Evolutionary conservation across 2,329 filamentous ascomycete genomes (phyloP), one percentile per base, ranked within the genome.

Genomic region (Pezicula rhizophila): DNA sequence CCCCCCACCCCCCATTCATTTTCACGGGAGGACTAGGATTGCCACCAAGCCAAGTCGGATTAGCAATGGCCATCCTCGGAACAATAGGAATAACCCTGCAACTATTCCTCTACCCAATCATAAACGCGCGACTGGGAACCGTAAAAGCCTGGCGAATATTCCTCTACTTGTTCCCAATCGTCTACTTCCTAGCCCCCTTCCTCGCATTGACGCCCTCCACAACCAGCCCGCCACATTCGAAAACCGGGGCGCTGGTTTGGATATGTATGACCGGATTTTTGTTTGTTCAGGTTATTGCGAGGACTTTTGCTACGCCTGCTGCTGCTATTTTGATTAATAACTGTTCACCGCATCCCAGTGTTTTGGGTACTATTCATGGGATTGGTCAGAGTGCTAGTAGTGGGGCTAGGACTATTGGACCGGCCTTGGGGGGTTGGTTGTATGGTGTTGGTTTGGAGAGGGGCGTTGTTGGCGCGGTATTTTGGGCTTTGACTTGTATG

Each of bases 1-100:
- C 45, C 0, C 61, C 56, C 8, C 56, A 58, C 38, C 58, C 47
- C n/a, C 62, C 61, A 12, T 46, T 64, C 10, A 67, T 76, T 0
- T 60, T 78, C 2, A 81, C 88, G 5, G 87, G 88, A 25, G 89
- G 89, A 2, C 73, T 93, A 0, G 86, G 86, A n/a, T 76, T 93
- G 46, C 78, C 79, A 0, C 82, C 87, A 0, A 75, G 78, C 1
- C 77, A 79, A 2, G 85, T 93, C 28, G 88, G 88, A n/a, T 69
- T 87, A 39, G 85, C 86, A 4, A 89, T 91, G 70, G 82, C 87
- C 2, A 82, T 87, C 45, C 76, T 93, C 14, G 89, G 88, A 8
- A 68, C 79, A 43, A 81, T 92, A 39, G 89, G 89, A n/a, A 84
- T 93, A 34, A 69, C 74, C 0, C 71, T 93, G 41, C 86, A 90